Conservation (phyloP, 495 filamentous ascomycete genomes). For the Trichocladium antarcticum region DNA sequence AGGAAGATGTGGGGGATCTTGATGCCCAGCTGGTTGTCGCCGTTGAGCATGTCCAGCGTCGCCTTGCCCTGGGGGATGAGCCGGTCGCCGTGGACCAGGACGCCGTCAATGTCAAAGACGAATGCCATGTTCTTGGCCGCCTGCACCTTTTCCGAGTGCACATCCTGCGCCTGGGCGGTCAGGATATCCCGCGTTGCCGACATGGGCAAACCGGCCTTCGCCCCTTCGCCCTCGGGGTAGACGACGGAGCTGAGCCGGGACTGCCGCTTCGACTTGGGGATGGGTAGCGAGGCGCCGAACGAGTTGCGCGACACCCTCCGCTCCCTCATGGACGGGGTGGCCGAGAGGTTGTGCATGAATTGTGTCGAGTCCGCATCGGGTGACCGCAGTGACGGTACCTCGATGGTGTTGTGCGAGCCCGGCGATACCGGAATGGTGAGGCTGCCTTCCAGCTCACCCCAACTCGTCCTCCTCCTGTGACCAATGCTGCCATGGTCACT, state of each 20-base stretch:
- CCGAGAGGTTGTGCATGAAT: slow-evolving; percentile 64
- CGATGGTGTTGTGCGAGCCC: slow-evolving; percentile 41
- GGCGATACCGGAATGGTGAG: slow-evolving; percentile 20
- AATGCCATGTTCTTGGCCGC: slow-evolving; percentile 57
- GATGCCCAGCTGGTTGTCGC: slow-evolving; percentile 57
- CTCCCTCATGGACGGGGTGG: slow-evolving; percentile 54
- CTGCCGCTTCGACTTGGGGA: slow-evolving; percentile 58
- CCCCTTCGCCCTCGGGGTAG: slow-evolving; percentile 31
- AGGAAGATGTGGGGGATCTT: slow-evolving; percentile 63
- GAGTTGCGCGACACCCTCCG: slow-evolving; percentile 66
- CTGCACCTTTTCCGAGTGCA: slow-evolving; percentile 55
- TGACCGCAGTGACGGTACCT: slow-evolving; percentile 60
- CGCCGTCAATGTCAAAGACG: slow-evolving; percentile 57
- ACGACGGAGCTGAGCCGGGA: slow-evolving; percentile 51
- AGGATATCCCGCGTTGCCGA: slow-evolving; percentile 56
- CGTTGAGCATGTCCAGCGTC: slow-evolving; percentile 53
- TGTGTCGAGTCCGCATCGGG: slow-evolving; percentile 56
- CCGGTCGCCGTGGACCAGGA: slow-evolving; percentile 53
- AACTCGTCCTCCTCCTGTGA: slow-evolving; percentile 8
- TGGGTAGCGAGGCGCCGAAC: slow-evolving; percentile 65
- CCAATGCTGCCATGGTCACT: slow-evolving; percentile 2
- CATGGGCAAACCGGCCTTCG: slow-evolving; percentile 26
- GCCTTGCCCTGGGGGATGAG: slow-evolving; percentile 49
- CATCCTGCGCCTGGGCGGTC: slow-evolving; percentile 61
- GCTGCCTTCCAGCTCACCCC: slow-evolving; percentile 9